Evolutionary conservation across 148 eudicot genomes (phyloP).

Genomic region (Vaccinium myrtillus): DNA sequence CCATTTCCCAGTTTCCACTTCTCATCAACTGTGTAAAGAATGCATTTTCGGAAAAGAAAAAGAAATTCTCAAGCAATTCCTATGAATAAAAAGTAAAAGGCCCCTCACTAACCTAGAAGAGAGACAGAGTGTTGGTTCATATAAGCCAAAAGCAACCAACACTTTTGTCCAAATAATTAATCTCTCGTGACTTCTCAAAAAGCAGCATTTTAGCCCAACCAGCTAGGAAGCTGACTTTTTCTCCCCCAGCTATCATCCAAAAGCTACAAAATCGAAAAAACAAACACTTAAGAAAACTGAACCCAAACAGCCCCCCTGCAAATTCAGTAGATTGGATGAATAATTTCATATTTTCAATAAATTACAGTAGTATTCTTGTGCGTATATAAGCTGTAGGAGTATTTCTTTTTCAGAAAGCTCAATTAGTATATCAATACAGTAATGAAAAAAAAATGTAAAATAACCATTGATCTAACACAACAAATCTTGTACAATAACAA

Average conservation of each 20-base stretch:
- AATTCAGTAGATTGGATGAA: not conserved
- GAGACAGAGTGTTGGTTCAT: too few relatives aligned
- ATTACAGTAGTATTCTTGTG: not conserved
- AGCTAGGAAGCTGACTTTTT: not conserved
- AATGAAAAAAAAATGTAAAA: too few relatives aligned
- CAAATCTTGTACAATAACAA: not conserved
- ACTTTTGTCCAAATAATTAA: not conserved
- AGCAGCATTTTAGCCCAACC: not conserved
- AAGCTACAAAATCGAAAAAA: not conserved
- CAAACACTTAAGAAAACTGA: not conserved
- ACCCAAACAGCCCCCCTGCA: not conserved
- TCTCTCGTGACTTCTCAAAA: not conserved
- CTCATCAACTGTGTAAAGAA: not conserved
- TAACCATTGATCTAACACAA: too few relatives aligned
- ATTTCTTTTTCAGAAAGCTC: too few relatives aligned
- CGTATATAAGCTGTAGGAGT: not conserved
- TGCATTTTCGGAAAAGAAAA: not conserved
- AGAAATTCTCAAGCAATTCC: not conserved
- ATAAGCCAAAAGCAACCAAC: too few relatives aligned
- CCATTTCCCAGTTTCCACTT: not conserved
- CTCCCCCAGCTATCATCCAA: not conserved
- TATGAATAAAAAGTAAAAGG: not conserved
- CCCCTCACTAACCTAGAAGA: too few relatives aligned
- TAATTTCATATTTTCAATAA: not conserved
- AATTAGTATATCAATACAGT: too few relatives aligned